A percentile compares a stretch with the other conserved stretches of the same genome.
These are phyloP conservation scores for Collybiopsis confluens DNA, from an alignment of 768 basidiomycete genomes.

Conservation along the genomic window DNA sequence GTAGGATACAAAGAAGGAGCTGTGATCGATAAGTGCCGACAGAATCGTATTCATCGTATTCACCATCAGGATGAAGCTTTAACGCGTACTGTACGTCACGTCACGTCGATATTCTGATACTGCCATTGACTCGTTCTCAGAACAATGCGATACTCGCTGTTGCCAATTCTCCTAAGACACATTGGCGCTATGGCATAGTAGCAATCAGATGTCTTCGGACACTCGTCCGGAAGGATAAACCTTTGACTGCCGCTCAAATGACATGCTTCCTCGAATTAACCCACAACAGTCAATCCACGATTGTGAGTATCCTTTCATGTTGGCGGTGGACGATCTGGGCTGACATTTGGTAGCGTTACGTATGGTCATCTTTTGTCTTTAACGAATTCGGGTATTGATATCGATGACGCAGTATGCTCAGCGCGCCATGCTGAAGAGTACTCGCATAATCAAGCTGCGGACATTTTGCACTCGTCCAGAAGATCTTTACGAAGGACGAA, in stretches of 20 bases:
- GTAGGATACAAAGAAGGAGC: conserved; percentile 26
- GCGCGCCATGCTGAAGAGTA: conserved; percentile 71
- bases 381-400: conserved; percentile 3
- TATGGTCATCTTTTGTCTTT: conserved; percentile 24
- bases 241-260: conserved; percentile 44
- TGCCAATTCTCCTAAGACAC: conserved; percentile 57
- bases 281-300: conserved; percentile 59
- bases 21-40: conserved; percentile 37
- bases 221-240: conserved; percentile 61
- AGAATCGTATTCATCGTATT: conserved; percentile 42
- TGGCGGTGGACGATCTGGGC: background rate
- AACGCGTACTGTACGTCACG: conserved; percentile 37
- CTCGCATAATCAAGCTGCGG: conserved; percentile 78
- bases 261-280: conserved; percentile 57
- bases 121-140: conserved; percentile 20
- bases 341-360: conserved; percentile 46
- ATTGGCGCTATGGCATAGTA: conserved; percentile 77
- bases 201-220: conserved; percentile 66
- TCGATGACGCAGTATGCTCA: conserved; percentile 51
- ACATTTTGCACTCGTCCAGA: conserved; percentile 54
- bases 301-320: conserved; percentile 40
- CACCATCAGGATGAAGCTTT: conserved; percentile 36
- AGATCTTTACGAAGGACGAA: conserved; percentile 58
- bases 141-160: conserved; percentile 46
- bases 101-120: background rate